A percentile compares a stretch with the other conserved stretches of the same genome.
Conservation (phyloP, 306 rosid genomes). For the Lathyrus oleraceus region DNA sequence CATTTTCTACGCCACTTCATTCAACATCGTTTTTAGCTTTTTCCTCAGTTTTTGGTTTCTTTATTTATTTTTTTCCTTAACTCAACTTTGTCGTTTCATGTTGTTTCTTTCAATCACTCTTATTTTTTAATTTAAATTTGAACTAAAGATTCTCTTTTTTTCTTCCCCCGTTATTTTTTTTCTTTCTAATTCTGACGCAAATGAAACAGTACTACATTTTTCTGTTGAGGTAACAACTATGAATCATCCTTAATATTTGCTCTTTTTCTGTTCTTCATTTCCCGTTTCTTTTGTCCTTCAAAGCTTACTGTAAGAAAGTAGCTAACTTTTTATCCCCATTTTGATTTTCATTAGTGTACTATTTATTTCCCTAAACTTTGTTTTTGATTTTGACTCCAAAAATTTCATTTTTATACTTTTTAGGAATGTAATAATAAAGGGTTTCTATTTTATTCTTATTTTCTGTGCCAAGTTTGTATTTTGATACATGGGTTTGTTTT, state of each 20-base stretch:
- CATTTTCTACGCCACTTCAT: slow-evolving; percentile 49
- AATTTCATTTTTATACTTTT: slow-evolving; percentile 13
- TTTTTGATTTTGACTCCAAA: neutral
- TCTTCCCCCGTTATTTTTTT: slow-evolving; percentile 36
- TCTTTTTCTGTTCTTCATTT: slow-evolving; percentile 29
- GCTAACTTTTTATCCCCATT: slow-evolving; percentile 13
- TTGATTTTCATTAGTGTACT: neutral
- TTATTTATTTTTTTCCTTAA: slow-evolving; percentile 5
- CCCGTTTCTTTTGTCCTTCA: neutral
- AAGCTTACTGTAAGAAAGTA: slow-evolving; percentile 12
- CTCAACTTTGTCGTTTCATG: slow-evolving; percentile 48
- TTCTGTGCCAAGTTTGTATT: slow-evolving; percentile 20
- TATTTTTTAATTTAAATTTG: slow-evolving; percentile 31
- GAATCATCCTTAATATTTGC: neutral
- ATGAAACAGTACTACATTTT: slow-evolving; percentile 26
- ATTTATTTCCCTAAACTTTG: neutral
- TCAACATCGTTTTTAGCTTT: slow-evolving; percentile 17
- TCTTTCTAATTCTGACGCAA: slow-evolving; percentile 25
- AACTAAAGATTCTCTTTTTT: slow-evolving; percentile 45
- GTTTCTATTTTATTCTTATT: slow-evolving; percentile 6
- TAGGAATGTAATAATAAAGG: neutral
- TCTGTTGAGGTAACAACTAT: slow-evolving; percentile 33
- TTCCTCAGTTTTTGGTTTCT: slow-evolving; percentile 37
- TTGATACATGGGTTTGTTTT: neutral
- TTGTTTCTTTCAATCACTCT: slow-evolving; percentile 31